Evolutionary conservation across 768 basidiomycete genomes (phyloP), one percentile per base, ranked within the genome.

Genomic region (Paxillus ammoniavirescens): DNA sequence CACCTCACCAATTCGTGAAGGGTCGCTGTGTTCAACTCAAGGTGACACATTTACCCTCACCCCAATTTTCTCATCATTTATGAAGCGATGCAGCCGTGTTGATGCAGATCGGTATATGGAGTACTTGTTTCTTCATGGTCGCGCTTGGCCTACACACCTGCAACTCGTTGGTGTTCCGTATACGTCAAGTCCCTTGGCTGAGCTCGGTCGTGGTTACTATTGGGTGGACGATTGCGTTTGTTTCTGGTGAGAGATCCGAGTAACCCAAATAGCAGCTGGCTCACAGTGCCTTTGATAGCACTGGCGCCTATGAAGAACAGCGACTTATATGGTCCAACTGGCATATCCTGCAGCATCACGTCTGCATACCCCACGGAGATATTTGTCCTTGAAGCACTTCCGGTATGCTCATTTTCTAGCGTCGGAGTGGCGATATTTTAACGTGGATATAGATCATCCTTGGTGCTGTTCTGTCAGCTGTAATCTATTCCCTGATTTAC

Each of bases 141-240:
- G 74, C 77, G 5, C 84, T 87, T 58, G 83, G 83, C 0, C 60
- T 87, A 9, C 88, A 91, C 65, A 82, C 83, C 0, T 86, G 89
- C 73, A 79, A 75, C 57, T 82, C 86, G 14, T 73, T 90, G 37
- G 82, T 85, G 13, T 70, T 90, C 50, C 76, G 75, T 42, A 73
- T 73, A 55, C 77, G 77, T 35, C 81, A 82, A 55, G 78, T 82
- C 8, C 61, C 67, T 13, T 73, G 81, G 66, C 69, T 81, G 30
- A 82, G 77, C 54, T 64, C 69, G 2, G 64, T 66, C 3, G 66
- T 72, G 9, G 77, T 82, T 18, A 47, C 61, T 13, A 40, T 79
- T 41, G 87, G 88, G 44, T 89, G 88, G 87, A 57, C 67, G 8
- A 57, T 73, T 26, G 72, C 86, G 12, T 56, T 73, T 8, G 52